Percentiles rank a stretch among this genome's conserved stretches.
Conservation (phyloP, 306 rosid species). For the Citrullus mucosospermus region DNA sequence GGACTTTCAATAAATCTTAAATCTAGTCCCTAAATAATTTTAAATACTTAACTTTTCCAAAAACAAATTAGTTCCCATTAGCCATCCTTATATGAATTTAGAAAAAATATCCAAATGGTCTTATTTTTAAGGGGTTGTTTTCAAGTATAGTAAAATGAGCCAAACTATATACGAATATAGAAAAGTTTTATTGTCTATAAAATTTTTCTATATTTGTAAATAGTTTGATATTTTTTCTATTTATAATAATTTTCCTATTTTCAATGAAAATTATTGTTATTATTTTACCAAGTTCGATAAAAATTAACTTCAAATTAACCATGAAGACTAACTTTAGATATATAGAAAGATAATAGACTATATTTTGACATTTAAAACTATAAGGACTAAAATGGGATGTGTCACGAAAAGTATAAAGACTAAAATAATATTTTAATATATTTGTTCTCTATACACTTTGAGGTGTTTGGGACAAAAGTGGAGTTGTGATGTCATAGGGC, state of each 20-base stretch:
- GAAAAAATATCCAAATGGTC: background rate
- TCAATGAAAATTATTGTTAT: background rate
- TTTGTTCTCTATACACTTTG: background rate
- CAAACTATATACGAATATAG: no score
- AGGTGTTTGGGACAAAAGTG: no score
- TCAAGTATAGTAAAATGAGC: no score
- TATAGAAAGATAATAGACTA: background rate
- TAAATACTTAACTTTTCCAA: background rate
- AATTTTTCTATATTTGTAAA: no score
- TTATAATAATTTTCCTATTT: background rate
- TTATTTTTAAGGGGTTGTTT: background rate
- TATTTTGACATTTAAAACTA: background rate
- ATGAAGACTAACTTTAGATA: background rate
- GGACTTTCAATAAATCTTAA: no score
- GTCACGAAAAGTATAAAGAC: background rate
- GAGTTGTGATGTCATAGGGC: no score
- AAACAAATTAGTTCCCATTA: background rate
- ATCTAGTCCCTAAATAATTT: no score
- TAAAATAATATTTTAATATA: background rate
- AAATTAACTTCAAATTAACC: background rate
- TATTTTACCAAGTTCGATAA: background rate
- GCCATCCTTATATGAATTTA: background rate
- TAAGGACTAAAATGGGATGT: background rate
- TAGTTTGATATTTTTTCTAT: no score
- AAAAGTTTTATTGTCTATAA: no score